Base-by-base conservation (phyloP, 2,329 filamentous ascomycete genomes). In the Rhexocercosporidium sp. region DNA sequence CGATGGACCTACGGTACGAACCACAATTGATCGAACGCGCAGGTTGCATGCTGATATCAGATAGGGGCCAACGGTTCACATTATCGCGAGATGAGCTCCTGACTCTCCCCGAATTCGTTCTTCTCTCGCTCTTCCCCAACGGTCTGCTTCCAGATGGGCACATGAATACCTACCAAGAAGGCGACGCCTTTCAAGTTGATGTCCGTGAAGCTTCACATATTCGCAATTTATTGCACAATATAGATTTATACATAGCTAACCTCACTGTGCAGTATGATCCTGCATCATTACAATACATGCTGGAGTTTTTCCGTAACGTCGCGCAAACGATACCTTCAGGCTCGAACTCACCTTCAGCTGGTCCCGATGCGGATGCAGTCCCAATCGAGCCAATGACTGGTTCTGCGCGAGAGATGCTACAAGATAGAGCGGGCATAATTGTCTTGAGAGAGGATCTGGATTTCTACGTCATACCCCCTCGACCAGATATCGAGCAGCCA, bases 121-220 rank as follows among this genome's bases (percentile, higher is more conserved):
- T 99, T 53, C 84, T 99, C 47, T 99, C 96, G n/a, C 85, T 99
- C 47, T 99, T 99, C 75, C 96, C 96, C 46, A 99, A 99, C 78
- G 96, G 96, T n/a, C 86, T 99, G 27, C 94, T 99, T 70, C 96
- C 96, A 5, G 96, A 99, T 79, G 94, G 95, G 18, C 95, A 98
- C 77, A 92, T 97, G 89, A 96, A 93, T 77, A 92, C 92, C 62
- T 97, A 95, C 79, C 88, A 94, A 71, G 96, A 98, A 75, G 92
- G 92, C 73, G 95, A 98, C 79, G 92, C 96, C 69, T 96, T 98
- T 75, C 94, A 96, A 79, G 95, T 99, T 77, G 96, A 99, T 85
- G 96, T 99, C 85, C 85, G 93, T 89, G 79, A 76, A 74, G 73
- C 75, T 72, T 73, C 62, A 65, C 69, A 76, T 80, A 66, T 60